These are phyloP conservation scores for Zasmidium cellare DNA, from an alignment of 2,329 filamentous ascomycete genomes.

Conservation along the genomic window DNA sequence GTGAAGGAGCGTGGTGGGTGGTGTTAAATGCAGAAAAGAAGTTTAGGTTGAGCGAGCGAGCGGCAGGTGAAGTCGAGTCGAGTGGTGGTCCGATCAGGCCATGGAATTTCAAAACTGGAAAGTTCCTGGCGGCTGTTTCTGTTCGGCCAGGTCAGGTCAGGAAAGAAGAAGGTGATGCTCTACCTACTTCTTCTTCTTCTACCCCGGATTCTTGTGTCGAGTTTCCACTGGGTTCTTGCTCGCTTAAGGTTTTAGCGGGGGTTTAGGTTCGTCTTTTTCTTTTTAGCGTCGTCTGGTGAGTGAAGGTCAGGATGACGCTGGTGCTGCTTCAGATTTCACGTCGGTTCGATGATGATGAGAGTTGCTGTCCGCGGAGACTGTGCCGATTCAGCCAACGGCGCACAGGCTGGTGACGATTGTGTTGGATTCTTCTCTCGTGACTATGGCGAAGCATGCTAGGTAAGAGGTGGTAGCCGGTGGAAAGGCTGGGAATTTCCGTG, in stretches of 20 bases:
- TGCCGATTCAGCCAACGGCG: not conserved
- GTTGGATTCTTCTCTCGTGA: not conserved
- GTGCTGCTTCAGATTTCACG: no score
- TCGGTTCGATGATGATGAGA: not conserved
- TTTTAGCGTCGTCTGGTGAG: conserved; percentile 1
- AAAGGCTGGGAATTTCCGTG: not conserved
- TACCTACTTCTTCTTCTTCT: no score
- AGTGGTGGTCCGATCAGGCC: no score
- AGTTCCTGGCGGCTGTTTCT: no score
- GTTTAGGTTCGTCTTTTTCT: no score
- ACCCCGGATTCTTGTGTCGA: no score
- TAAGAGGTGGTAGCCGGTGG: not conserved
- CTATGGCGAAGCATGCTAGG: conserved; percentile 3
- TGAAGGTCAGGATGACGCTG: not conserved
- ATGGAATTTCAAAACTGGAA: no score
- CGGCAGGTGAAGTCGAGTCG: not conserved
- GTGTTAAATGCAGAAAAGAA: not conserved
- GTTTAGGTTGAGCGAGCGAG: not conserved
- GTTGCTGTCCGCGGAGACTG: not conserved
- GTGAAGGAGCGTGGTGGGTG: conserved; percentile 5
- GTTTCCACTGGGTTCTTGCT: no score
- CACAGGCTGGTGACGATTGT: not conserved
- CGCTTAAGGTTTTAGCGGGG: no score
- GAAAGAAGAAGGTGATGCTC: not conserved
- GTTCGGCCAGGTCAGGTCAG: not conserved